Percentiles rank a stretch among this genome's conserved stretches.
phyloP scores from a whole-genome alignment of 345 rosid genomes.

The Balakata baccata region DNA sequence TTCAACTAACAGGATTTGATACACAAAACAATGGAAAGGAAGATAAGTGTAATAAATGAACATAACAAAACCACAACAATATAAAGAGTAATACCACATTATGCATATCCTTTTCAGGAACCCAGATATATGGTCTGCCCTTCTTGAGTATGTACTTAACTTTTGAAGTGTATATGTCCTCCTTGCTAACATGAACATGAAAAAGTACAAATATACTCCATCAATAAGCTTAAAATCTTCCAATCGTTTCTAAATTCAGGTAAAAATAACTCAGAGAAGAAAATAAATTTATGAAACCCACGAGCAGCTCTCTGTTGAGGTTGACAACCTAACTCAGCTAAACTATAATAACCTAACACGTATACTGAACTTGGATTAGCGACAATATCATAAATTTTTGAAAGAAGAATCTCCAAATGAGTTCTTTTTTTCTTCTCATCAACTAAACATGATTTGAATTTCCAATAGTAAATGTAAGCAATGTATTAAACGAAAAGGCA shows the following conservation, averaged over 20 bases:
- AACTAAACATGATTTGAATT: background rate
- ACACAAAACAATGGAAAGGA: background rate
- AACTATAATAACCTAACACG: background rate
- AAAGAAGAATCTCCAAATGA: background rate
- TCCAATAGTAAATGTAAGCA: background rate
- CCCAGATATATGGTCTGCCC: constrained; percentile 83
- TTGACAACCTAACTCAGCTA: too few species aligned
- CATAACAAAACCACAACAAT: constrained; percentile 1
- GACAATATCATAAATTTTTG: background rate
- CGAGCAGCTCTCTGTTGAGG: too few species aligned
- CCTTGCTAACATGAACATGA: constrained; percentile 43
- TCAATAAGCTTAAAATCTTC: background rate
- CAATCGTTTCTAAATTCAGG: background rate
- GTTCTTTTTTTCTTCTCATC: background rate
- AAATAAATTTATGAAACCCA: background rate
- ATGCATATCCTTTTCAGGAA: constrained; percentile 70
- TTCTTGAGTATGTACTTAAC: constrained; percentile 64
- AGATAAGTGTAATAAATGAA: background rate
- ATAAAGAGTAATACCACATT: constrained; percentile 55
- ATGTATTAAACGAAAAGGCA: constrained; percentile 9
- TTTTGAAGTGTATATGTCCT: constrained; percentile 64
- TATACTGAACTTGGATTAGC: background rate
- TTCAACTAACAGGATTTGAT: background rate
- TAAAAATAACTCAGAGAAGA: background rate
- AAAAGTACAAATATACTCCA: background rate